Conservation (phyloP, 176 grass and related monocot genomes). For the Luzula sylvatica region DNA sequence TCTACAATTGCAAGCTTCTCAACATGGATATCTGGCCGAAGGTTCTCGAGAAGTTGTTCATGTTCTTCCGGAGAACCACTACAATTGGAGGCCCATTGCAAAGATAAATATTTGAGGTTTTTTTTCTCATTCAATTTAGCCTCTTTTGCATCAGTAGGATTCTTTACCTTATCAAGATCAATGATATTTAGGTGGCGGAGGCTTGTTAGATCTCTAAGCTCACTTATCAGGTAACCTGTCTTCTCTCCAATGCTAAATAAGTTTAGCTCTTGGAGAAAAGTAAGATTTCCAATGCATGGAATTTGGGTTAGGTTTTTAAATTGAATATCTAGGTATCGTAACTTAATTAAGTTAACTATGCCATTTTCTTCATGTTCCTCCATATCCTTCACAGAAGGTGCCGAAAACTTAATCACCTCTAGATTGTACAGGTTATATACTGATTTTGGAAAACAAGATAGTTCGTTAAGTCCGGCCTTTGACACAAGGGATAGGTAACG, state of each 20-base stretch:
- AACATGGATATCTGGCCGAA: conserved; percentile 2
- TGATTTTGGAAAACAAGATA: conserved; percentile 25
- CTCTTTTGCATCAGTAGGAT: conserved; percentile 4
- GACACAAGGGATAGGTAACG: conserved; percentile 21
- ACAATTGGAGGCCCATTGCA: background rate
- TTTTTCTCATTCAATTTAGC: conserved; percentile 20
- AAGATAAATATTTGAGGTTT: conserved; percentile 2
- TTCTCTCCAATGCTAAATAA: conserved; percentile 12
- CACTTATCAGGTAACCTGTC: conserved; percentile 21
- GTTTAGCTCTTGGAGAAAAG: conserved; percentile 26
- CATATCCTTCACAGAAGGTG: background rate
- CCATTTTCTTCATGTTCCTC: conserved; percentile 13
- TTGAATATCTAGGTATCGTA: conserved; percentile 24
- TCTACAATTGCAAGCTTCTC: background rate
- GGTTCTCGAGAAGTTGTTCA: background rate
- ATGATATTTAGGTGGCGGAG: conserved; percentile 10
- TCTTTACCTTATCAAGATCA: conserved; percentile 32
- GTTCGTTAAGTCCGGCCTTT: background rate
- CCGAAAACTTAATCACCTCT: conserved; percentile 18
- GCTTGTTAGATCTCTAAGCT: conserved; percentile 30
- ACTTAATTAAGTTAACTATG: conserved; percentile 26
- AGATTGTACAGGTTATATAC: conserved; percentile 35
- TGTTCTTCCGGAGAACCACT: background rate
- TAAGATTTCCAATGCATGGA: conserved; percentile 25
- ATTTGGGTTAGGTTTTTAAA: background rate